Evolutionary conservation across 768 basidiomycete species (phyloP), one percentile per base, ranked within the genome.

Genomic region (Artomyces pyxidatus): DNA sequence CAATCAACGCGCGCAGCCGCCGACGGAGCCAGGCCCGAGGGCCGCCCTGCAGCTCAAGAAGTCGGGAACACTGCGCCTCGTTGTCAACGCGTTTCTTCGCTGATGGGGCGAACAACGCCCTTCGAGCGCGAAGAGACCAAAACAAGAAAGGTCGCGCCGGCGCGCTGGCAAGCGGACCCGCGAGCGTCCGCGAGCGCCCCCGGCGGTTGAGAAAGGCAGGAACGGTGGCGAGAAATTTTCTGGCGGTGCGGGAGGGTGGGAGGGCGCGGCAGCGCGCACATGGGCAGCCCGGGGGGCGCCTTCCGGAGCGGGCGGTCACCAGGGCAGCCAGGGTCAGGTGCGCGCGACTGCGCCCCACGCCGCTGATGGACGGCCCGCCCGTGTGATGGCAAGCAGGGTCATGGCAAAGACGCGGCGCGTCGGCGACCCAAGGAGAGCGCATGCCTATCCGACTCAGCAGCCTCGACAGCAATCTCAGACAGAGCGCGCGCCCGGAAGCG

Each of bases 231-330:
- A 25, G 37, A 25, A 30, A 46, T n/a, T n/a, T n/a, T n/a, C n/a
- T n/a, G n/a, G 27, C 23, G 25, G 50, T 29, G 51, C 37, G 43
- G 46, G 37, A 44, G 40, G 22, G 41, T 27, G 7, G 45, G 30
- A 35, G 50, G 49, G 40, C 40, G 50, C 41, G 37, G 52, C 49
- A 39, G 44, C 50, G 51, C 45, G 53, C 53, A 45, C 2, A 10
- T 54, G 53, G 53, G 38, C 39, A 45, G 53, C 53, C 50, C 53
- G 38, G 45, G 53, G 46, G 42, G 50, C 53, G 50, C 50, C 53
- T 54, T 44, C 50, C 40, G 53, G 53, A 46, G 51, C 50, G 32
- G 32, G 14, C 17, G 32, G 32, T 35, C 32, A 35, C 32, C 32
- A 35, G 32, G 32, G 32, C 32, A 35, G 32, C 32, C 32, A 17